Evolutionary conservation across 2,329 filamentous ascomycete species (phyloP).

Genomic region (Alternaria alternata): DNA sequence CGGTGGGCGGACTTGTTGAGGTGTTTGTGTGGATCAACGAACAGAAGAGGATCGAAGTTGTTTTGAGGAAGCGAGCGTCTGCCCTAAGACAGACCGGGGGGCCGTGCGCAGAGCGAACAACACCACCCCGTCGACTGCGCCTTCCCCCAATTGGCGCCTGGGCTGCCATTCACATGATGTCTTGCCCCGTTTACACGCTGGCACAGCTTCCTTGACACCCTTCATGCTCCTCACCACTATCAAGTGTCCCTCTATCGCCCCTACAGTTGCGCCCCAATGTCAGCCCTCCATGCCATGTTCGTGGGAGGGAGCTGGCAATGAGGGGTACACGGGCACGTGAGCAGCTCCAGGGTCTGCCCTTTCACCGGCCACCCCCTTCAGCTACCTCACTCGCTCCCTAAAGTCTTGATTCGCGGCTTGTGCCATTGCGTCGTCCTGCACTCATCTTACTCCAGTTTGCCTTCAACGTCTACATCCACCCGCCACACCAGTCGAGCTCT

Average conservation of each 20-base stretch:
- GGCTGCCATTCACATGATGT: slow-evolving; percentile 28
- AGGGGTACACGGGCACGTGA: slow-evolving; percentile 29
- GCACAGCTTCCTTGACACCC: neutral
- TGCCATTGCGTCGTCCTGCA: slow-evolving; percentile 7
- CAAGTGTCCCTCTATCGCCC: neutral
- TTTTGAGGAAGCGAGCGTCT: slow-evolving; percentile 44
- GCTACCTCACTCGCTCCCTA: neutral
- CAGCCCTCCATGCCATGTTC: neutral
- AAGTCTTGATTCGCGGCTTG: slow-evolving; percentile 10
- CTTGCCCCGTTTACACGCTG: slow-evolving; percentile 18
- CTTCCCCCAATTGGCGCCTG: slow-evolving; percentile 29
- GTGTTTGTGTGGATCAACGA: slow-evolving; percentile 36
- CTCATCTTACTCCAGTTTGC: slow-evolving; percentile 5
- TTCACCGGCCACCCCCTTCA: neutral
- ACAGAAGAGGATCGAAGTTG: slow-evolving; percentile 34
- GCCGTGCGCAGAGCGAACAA: slow-evolving; percentile 26
- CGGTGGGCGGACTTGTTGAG: slow-evolving; percentile 30
- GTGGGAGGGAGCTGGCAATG: slow-evolving; percentile 10
- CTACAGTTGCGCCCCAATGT: neutral
- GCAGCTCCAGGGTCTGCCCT: slow-evolving; percentile 12
- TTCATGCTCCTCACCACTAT: neutral
- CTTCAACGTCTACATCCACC: slow-evolving; percentile 12
- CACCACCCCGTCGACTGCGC: slow-evolving; percentile 32
- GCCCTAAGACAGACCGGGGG: slow-evolving; percentile 23
- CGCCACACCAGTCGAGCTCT: slow-evolving; percentile 39